Evolutionary conservation across 345 rosid species (phyloP).

Genomic region (Ailanthus altissimus): DNA sequence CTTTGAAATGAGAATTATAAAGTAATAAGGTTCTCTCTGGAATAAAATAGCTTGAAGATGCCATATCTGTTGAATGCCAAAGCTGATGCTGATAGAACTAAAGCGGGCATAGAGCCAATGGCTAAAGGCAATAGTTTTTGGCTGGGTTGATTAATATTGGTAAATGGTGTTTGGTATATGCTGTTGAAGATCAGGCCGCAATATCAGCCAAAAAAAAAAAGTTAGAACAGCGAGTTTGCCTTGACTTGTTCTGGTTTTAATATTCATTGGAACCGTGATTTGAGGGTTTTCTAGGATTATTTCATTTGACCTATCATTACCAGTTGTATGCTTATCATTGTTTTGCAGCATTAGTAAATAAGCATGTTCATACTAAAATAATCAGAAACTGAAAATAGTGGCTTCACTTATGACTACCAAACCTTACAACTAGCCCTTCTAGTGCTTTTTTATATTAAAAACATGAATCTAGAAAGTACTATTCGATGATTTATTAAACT

Average conservation of each 20-base stretch:
- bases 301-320: background rate
- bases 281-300: slow-evolving; percentile 8
- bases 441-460: background rate
- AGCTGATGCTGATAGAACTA: too few species aligned
- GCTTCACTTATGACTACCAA: background rate
- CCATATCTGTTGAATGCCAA: background rate
- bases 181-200: background rate
- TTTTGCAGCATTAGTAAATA: background rate
- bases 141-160: background rate
- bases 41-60: background rate
- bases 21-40: background rate
- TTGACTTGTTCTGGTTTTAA: slow-evolving; percentile 12
- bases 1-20: background rate
- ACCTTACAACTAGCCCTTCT: slow-evolving; percentile 4
- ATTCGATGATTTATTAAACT: background rate
- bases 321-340: slow-evolving; percentile 6
- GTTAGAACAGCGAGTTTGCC: slow-evolving; percentile 3
- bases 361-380: too few species aligned
- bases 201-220: background rate
- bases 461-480: background rate
- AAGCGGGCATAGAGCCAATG: too few species aligned
- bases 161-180: slow-evolving; percentile 3
- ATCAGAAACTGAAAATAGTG: background rate
- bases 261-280: slow-evolving; percentile 4
- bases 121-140: background rate